A percentile compares a stretch with the other conserved stretches of the same genome.
Evolutionary conservation across 2,329 filamentous ascomycete genomes (phyloP).

Genomic region (Stagonosporopsis rhizophila): DNA sequence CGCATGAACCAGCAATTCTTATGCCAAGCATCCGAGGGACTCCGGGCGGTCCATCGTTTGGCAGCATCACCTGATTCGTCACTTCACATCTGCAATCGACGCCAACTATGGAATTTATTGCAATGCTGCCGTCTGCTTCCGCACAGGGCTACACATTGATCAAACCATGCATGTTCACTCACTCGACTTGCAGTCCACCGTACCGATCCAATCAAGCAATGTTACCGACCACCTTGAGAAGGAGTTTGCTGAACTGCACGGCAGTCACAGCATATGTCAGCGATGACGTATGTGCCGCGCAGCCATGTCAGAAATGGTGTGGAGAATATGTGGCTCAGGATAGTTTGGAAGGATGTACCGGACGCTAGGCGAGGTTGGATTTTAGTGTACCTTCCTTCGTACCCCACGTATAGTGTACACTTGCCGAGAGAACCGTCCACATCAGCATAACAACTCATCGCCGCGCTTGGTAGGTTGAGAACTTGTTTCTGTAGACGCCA

Average conservation of each 20-base stretch:
- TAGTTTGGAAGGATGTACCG: slow-evolving; percentile 10
- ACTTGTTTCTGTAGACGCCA: too few species aligned
- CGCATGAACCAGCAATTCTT: slow-evolving; percentile 7
- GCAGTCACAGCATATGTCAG: slow-evolving; percentile 2
- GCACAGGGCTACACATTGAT: background rate
- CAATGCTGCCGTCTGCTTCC: background rate
- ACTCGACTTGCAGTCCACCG: background rate
- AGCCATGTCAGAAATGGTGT: background rate
- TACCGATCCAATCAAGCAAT: background rate
- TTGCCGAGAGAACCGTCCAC: background rate
- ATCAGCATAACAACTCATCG: too few species aligned
- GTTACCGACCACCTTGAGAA: background rate
- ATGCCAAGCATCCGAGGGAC: slow-evolving; percentile 33
- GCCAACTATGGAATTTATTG: background rate
- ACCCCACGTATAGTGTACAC: background rate
- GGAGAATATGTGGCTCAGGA: slow-evolving; percentile 4
- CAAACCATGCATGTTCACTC: background rate
- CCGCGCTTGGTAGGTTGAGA: too few species aligned
- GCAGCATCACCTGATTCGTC: slow-evolving; percentile 4
- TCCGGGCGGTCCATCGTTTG: slow-evolving; percentile 19
- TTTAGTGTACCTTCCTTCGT: background rate
- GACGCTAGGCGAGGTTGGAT: slow-evolving; percentile 5
- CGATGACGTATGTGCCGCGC: slow-evolving; percentile 9
- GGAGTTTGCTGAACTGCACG: background rate
- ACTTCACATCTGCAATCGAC: background rate